Percentiles rank a stretch among this genome's conserved stretches.
Evolutionary conservation across 140 eudicot species (phyloP).

Genomic region (Artemisia princeps): DNA sequence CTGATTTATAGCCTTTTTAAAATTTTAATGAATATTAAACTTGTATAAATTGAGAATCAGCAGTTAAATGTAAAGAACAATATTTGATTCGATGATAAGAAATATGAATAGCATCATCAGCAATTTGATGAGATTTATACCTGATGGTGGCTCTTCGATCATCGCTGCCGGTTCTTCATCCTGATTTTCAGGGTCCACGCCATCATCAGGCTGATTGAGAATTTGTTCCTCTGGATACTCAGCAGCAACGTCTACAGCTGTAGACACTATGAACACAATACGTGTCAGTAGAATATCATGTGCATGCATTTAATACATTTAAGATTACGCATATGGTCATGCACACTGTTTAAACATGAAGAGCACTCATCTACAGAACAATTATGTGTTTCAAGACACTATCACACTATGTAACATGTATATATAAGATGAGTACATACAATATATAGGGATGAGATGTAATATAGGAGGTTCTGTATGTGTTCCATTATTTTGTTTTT

Average conservation of each 20-base stretch:
- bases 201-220: conserved; percentile 36
- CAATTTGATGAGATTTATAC: conserved; percentile 7
- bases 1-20: no score
- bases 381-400: not conserved
- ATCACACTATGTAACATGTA: not conserved
- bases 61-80: not conserved
- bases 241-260: conserved; percentile 21
- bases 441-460: not conserved
- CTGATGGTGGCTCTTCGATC: conserved; percentile 48
- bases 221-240: conserved; percentile 27
- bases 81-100: not conserved
- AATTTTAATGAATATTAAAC: not conserved
- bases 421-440: not conserved
- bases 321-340: not conserved
- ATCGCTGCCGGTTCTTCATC: conserved; percentile 60
- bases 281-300: not conserved
- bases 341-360: not conserved
- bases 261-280: not conserved
- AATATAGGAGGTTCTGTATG: not conserved
- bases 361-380: not conserved
- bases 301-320: not conserved
- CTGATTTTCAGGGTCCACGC: conserved; percentile 44
- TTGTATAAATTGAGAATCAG: conserved; percentile 1
- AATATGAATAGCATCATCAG: conserved; percentile 12
- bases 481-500: not conserved